Conservation (phyloP, 2,329 filamentous ascomycete species). For the Trichoderma guizhouense region DNA sequence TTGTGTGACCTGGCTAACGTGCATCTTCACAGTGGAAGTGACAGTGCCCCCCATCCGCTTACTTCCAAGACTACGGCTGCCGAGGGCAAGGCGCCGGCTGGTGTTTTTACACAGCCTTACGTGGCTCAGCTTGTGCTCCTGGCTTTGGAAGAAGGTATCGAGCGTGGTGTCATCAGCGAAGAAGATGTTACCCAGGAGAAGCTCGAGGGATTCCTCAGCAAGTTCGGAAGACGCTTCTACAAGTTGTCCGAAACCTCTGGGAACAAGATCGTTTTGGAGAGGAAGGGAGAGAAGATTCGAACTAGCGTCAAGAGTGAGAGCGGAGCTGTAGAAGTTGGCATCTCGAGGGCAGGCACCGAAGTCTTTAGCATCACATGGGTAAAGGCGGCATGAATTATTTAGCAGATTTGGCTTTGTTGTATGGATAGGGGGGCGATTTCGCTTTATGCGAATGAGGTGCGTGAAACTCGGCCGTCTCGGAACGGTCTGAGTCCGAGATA, state of each 20-base stretch:
- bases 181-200: constrained; percentile 53
- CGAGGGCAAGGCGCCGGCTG: constrained; percentile 60
- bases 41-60: constrained; percentile 63
- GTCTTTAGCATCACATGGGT: constrained; percentile 43
- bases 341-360: constrained; percentile 39
- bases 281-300: constrained; percentile 40
- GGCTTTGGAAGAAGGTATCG: constrained; percentile 59
- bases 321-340: constrained; percentile 41
- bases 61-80: constrained; percentile 50
- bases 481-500: neutral
- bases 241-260: constrained; percentile 31
- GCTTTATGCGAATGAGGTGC: neutral
- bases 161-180: constrained; percentile 49
- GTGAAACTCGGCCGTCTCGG: neutral
- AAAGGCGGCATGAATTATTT: neutral
- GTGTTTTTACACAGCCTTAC: constrained; percentile 76
- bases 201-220: constrained; percentile 53
- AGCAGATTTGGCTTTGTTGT: neutral
- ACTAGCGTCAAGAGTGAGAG: constrained; percentile 38
- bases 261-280: constrained; percentile 38
- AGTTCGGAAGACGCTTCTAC: constrained; percentile 54
- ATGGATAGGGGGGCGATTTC: neutral
- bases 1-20: neutral
- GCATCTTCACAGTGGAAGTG: constrained; percentile 43
- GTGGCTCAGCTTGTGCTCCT: constrained; percentile 61